phyloP scores from a whole-genome alignment of 148 eudicot genomes.

The Heliamphora exappendiculata region DNA sequence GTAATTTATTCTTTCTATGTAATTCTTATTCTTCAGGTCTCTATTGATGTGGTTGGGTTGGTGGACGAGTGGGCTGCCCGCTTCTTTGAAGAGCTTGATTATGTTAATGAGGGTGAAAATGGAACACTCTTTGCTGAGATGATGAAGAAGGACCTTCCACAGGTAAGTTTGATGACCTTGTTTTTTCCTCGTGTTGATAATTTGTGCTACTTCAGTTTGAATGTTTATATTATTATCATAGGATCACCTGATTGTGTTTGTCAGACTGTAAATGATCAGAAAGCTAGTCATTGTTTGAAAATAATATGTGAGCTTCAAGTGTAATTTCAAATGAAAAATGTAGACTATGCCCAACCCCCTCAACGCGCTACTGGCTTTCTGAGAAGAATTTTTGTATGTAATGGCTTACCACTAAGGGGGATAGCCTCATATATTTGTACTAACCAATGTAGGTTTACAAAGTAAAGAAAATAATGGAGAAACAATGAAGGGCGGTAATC shows the following conservation, averaged over 20 bases:
- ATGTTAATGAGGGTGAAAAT: constrained; percentile 95
- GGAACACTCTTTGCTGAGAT: constrained; percentile 90
- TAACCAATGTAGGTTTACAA: too few species aligned
- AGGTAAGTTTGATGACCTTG: constrained; percentile 36
- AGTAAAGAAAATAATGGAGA: too few species aligned
- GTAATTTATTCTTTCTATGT: neutral
- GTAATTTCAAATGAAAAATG: too few species aligned
- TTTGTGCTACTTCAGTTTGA: neutral
- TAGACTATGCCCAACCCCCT: too few species aligned
- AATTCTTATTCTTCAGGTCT: constrained; percentile 40
- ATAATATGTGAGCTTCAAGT: neutral
- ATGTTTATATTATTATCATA: neutral
- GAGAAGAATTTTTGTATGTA: too few species aligned
- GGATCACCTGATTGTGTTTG: neutral
- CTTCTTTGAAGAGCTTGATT: constrained; percentile 98
- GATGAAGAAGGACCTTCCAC: constrained; percentile 98
- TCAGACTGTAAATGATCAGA: neutral
- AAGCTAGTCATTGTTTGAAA: constrained; percentile 8
- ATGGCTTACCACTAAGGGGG: too few species aligned
- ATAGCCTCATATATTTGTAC: too few species aligned
- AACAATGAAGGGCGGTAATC: too few species aligned
- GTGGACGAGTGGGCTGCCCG: constrained; percentile 99
- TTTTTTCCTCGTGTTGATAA: neutral
- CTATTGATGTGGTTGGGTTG: constrained; percentile 93
- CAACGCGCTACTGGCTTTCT: neutral